Conservation (phyloP, 2,329 filamentous ascomycete species). For the Didymella arachidicola region DNA sequence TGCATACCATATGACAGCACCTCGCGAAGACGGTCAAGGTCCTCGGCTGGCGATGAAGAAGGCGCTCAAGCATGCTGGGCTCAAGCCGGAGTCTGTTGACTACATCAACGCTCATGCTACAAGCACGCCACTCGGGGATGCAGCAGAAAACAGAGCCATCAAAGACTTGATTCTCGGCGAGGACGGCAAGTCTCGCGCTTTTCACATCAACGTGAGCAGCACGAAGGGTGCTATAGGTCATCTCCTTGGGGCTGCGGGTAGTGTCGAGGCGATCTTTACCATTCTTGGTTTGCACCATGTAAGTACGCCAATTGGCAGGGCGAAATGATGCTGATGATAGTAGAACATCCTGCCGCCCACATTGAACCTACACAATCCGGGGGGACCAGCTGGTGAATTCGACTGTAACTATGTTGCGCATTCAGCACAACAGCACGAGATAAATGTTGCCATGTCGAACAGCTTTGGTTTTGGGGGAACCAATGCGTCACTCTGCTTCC, state of each 20-base stretch:
- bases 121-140: slow-evolving; percentile 83
- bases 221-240: slow-evolving; percentile 95
- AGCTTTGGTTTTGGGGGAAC: slow-evolving; percentile 98
- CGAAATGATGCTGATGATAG: slow-evolving; percentile 19
- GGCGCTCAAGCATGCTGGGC: slow-evolving; percentile 74
- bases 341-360: slow-evolving; percentile 86
- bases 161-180: slow-evolving; percentile 76
- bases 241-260: slow-evolving; percentile 87
- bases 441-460: slow-evolving; percentile 84
- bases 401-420: slow-evolving; percentile 86
- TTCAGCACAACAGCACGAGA: slow-evolving; percentile 70
- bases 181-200: slow-evolving; percentile 68
- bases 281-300: slow-evolving; percentile 82
- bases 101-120: slow-evolving; percentile 98
- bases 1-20: slow-evolving; percentile 92
- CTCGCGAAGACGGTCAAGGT: slow-evolving; percentile 80
- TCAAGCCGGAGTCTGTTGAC: slow-evolving; percentile 75
- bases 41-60: slow-evolving; percentile 85
- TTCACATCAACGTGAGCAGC: slow-evolving; percentile 82
- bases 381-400: slow-evolving; percentile 66
- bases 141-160: slow-evolving; percentile 86
- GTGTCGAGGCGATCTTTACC: slow-evolving; percentile 87
- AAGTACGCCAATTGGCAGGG: slow-evolving; percentile 43
- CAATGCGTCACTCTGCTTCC: slow-evolving; percentile 88
- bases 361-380: slow-evolving; percentile 75